phyloP scores from a whole-genome alignment of 129 eudicot species.

The Flaveria robusta region DNA sequence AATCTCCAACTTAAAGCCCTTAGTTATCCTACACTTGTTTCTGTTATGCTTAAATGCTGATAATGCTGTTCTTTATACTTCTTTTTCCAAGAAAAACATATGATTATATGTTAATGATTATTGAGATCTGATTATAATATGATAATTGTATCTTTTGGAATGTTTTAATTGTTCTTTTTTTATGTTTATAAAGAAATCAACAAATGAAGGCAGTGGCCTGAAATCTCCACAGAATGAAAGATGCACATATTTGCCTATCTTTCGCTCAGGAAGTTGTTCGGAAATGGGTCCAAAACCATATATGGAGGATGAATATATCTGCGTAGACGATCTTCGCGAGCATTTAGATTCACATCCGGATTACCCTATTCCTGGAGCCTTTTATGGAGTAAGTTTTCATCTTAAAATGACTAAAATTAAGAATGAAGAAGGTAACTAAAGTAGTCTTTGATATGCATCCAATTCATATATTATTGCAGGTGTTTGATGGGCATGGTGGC shows the following conservation, averaged over 20 bases:
- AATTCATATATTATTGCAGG: slow-evolving; percentile 38
- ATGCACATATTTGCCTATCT: slow-evolving; percentile 49
- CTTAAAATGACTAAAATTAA: neutral
- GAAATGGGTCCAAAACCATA: slow-evolving; percentile 77
- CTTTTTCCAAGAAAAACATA: too few relatives aligned
- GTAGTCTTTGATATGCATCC: neutral
- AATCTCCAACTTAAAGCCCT: too few relatives aligned
- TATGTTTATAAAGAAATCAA: slow-evolving; percentile 6
- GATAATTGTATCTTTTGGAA: neutral
- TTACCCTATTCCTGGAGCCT: slow-evolving; percentile 70
- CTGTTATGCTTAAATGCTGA: too few relatives aligned
- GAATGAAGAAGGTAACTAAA: too few relatives aligned
- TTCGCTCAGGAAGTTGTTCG: slow-evolving; percentile 82
- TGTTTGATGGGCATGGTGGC: slow-evolving; percentile 92
- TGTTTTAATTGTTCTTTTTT: slow-evolving; percentile 9
- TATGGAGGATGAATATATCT: slow-evolving; percentile 86
- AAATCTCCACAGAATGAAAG: slow-evolving; percentile 48
- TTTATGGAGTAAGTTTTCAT: slow-evolving; percentile 64
- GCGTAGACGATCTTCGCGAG: slow-evolving; percentile 70
- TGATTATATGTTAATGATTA: too few relatives aligned
- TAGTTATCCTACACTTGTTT: too few relatives aligned
- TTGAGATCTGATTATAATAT: neutral
- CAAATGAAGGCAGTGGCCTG: slow-evolving; percentile 21
- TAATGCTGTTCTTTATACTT: too few relatives aligned
- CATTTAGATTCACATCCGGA: slow-evolving; percentile 39